Evolutionary conservation across 768 basidiomycete species (phyloP).

Genomic region (Boletus sensibilis): DNA sequence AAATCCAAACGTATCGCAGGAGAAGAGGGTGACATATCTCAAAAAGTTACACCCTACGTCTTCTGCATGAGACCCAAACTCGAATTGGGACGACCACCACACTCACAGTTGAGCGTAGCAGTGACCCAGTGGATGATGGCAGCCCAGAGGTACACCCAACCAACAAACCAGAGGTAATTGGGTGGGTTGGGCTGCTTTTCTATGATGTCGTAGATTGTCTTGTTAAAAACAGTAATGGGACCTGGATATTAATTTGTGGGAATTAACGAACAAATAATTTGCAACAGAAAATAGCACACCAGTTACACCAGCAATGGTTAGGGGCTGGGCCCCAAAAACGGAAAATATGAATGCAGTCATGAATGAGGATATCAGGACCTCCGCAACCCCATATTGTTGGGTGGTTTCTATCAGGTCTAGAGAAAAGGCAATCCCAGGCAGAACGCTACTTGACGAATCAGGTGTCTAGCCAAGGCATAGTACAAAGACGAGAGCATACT

Average conservation of each 20-base stretch:
- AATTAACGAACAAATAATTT: background rate
- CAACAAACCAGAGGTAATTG: conserved; percentile 80
- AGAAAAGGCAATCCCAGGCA: conserved; percentile 90
- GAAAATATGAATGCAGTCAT: conserved; percentile 90
- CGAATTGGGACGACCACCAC: background rate
- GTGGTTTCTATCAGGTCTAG: conserved; percentile 91
- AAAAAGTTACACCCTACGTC: conserved; percentile 74
- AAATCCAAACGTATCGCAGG: conserved; percentile 91
- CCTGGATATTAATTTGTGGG: conserved; percentile 39
- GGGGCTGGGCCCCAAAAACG: conserved; percentile 84
- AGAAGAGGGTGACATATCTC: conserved; percentile 84
- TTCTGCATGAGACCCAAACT: background rate
- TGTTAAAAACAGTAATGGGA: conserved; percentile 91
- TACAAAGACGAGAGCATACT: conserved; percentile 45
- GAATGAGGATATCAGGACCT: conserved; percentile 80
- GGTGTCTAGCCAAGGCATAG: background rate
- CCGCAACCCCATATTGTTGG: conserved; percentile 83
- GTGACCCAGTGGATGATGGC: conserved; percentile 85
- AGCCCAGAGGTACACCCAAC: conserved; percentile 92
- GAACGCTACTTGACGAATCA: conserved; percentile 47
- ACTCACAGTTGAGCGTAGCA: conserved; percentile 71
- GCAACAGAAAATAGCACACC: conserved; percentile 38
- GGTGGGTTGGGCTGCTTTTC: conserved; percentile 56
- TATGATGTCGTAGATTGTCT: conserved; percentile 81
- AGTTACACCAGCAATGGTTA: conserved; percentile 90